phyloP scores from a whole-genome alignment of 805 yeast genomes.

The Clavispora santaluciae region DNA sequence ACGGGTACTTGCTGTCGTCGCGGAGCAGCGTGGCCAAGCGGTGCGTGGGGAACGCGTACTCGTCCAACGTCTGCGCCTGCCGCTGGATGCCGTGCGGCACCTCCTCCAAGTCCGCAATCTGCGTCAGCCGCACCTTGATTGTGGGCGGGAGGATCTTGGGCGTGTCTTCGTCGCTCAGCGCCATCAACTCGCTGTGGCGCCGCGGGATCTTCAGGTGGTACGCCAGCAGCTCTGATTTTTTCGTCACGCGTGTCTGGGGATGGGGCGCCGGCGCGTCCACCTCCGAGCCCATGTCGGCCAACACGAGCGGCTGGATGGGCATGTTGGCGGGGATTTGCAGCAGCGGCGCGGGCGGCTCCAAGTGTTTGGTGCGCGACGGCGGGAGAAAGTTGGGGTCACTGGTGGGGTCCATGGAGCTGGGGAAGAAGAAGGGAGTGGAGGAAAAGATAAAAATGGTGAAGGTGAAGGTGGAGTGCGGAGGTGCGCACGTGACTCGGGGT shows the following conservation, averaged over 20 bases:
- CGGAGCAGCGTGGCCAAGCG: constrained; percentile 64
- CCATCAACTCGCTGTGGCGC: constrained; percentile 49
- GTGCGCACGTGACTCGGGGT: background rate
- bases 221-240: constrained; percentile 8
- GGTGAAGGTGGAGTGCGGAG: background rate
- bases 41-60: constrained; percentile 84
- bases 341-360: constrained; percentile 62
- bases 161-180: constrained; percentile 42
- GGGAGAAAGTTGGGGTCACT: constrained; percentile 88
- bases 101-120: constrained; percentile 92
- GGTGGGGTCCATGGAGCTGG: constrained; percentile 96
- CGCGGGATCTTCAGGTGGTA: constrained; percentile 46
- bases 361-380: constrained; percentile 61
- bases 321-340: constrained; percentile 65
- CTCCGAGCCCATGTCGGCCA: constrained; percentile 68
- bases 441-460: background rate
- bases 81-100: constrained; percentile 92
- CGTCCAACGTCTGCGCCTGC: constrained; percentile 68
- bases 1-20: constrained; percentile 77
- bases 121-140: constrained; percentile 47
- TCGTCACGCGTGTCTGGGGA: constrained; percentile 23
- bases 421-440: background rate
- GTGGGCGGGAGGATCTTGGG: constrained; percentile 32
- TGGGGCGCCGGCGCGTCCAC: constrained; percentile 72
- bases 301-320: constrained; percentile 66